Base-by-base conservation (phyloP, 192 early-diverging fungal species). In the Phlyctochytrium bullatum region DNA sequence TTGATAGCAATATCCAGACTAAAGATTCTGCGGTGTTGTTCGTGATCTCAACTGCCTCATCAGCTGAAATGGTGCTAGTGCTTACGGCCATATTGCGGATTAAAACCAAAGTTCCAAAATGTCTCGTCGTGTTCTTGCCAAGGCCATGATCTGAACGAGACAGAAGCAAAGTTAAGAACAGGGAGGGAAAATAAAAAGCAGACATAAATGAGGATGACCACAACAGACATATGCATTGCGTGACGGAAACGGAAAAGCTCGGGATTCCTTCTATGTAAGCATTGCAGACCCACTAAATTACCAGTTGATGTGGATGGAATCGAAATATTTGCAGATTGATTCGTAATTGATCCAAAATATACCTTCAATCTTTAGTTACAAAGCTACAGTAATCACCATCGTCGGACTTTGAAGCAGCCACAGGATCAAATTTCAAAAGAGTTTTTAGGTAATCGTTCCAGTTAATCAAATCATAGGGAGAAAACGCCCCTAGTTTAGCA, bases 271-370 rank as follows among this genome's bases (percentile, higher is more conserved):
- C 6, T 14, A 68, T 17, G n/a, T 20, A 27, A 68, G 10, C 12
- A 25, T 14, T n/a, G n/a, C n/a, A n/a, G n/a, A n/a, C 24, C 27
- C 63, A 50, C 3, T 66, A 10, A 12, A 31, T 25, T 67, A 72
- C 76, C 82, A 95, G 70, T 93, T 95, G 27, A 95, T 73, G 67
- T 97, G 93, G 31, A 94, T 91, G 6, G 91, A 91, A 62, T 92
- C 88, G 72, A 97, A 97, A 33, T 82, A 76, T 2, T 67, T 62
- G 60, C 89, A 88, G 1, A 95, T 83, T 0, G 92, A 93, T 3
- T 87, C 88, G 67, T 84, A 97, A 62, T 93, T 86, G 27, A 97
- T 93, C 92, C 93, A 95, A 67, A 95, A 95, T 0, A 92, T 86
- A 17, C 81, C 80, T 80, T 24, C 16, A 34, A 31, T 0, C 30